A percentile compares a stretch with the other conserved stretches of the same genome.
Evolutionary conservation across 2,329 filamentous ascomycete genomes (phyloP).

Genomic region (Aspergillus ustus): DNA sequence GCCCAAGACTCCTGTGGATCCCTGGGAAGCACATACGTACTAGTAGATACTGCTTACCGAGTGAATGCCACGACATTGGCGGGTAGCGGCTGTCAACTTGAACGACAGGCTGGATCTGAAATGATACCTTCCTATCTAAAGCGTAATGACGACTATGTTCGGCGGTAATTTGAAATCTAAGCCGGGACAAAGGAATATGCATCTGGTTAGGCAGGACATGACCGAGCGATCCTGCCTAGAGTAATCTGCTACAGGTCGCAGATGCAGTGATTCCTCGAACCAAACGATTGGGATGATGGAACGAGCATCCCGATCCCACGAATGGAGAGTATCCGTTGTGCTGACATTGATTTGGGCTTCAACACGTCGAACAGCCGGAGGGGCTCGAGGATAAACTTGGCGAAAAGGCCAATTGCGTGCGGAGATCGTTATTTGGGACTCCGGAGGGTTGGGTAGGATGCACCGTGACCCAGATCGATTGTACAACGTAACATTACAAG

Average conservation of each 20-base stretch:
- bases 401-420: not conserved
- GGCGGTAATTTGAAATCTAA: not conserved
- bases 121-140: not conserved
- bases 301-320: not conserved
- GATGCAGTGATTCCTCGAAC: not conserved
- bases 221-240: not conserved
- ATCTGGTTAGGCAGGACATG: not conserved
- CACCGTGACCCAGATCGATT: not conserved
- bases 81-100: not conserved
- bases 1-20: not conserved
- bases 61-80: not conserved
- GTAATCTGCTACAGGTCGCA: not conserved
- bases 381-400: not conserved
- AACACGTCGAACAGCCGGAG: not conserved
- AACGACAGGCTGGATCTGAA: not conserved
- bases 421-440: slow-evolving; percentile 2
- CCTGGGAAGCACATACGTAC: not conserved
- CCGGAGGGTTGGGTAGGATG: not conserved
- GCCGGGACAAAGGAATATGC: not conserved
- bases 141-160: not conserved
- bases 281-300: not conserved
- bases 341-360: not conserved
- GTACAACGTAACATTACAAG: not conserved
- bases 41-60: not conserved
- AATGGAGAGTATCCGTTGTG: not conserved